A percentile compares a stretch with the other conserved stretches of the same genome.
Conservation (phyloP, 495 filamentous ascomycete species). For the Podospora pseudocomata region DNA sequence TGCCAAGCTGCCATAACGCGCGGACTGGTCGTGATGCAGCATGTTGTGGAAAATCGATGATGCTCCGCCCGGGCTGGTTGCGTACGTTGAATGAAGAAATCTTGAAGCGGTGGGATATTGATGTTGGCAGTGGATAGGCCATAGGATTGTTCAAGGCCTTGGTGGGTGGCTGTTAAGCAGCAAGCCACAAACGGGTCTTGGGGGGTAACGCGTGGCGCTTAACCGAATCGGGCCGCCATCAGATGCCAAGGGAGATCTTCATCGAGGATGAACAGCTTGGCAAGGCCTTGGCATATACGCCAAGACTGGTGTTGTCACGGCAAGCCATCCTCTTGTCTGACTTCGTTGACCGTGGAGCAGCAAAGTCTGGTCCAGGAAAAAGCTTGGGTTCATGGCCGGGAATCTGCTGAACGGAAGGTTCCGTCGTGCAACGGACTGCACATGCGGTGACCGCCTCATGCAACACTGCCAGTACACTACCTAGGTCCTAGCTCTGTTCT, state of each 20-base stretch:
- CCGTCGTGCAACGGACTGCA: not conserved
- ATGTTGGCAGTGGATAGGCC: not conserved
- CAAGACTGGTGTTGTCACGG: slow-evolving; percentile 7
- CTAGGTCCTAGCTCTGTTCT: too few relatives aligned
- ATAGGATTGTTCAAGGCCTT: not conserved
- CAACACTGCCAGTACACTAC: not conserved
- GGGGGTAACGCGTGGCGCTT: slow-evolving; percentile 4
- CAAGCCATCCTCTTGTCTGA: slow-evolving; percentile 2
- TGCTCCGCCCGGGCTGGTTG: not conserved
- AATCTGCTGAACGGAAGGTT: not conserved
- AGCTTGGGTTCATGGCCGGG: not conserved
- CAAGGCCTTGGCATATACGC: slow-evolving; percentile 2
- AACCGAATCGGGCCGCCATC: slow-evolving; percentile 21
- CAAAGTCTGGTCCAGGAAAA: not conserved
- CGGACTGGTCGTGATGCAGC: slow-evolving; percentile 3
- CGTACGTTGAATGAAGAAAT: not conserved
- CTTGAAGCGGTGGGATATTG: not conserved
- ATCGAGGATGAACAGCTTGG: slow-evolving; percentile 23
- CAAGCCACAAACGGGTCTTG: slow-evolving; percentile 5
- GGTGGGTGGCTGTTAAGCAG: not conserved
- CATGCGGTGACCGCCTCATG: not conserved
- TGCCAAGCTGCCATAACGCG: slow-evolving; percentile 12
- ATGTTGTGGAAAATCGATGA: not conserved
- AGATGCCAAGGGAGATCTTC: slow-evolving; percentile 27
- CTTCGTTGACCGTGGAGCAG: not conserved